These are phyloP conservation scores for Cyberlindnera veronae DNA, from an alignment of 805 yeast species.

Conservation along the genomic window DNA sequence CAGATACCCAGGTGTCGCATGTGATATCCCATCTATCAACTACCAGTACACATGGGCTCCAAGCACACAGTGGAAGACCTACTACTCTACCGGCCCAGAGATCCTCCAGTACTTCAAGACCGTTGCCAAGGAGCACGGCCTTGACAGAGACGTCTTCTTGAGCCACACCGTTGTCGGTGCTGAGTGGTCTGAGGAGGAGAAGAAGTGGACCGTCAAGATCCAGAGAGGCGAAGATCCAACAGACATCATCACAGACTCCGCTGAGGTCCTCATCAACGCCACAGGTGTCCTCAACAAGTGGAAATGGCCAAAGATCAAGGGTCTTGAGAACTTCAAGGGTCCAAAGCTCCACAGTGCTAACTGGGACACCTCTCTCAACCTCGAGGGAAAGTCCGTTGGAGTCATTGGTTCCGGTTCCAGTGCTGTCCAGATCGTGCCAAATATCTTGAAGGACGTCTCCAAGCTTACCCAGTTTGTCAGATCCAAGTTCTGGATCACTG, in stretches of 20 bases:
- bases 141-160: constrained; percentile 1
- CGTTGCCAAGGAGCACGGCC: constrained; percentile 1
- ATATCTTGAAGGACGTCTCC: background rate
- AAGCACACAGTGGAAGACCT: constrained; percentile 3
- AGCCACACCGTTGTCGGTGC: constrained; percentile 3
- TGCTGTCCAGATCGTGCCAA: constrained; percentile 4
- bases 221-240: constrained; percentile 1
- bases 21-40: constrained; percentile 4
- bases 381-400: constrained; percentile 2
- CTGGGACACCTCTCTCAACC: constrained; percentile 3
- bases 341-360: constrained; percentile 5
- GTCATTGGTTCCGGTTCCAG: constrained; percentile 1
- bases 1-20: constrained; percentile 2
- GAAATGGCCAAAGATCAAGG: constrained; percentile 2
- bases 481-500: constrained; percentile 3
- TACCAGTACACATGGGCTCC: constrained; percentile 3
- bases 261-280: constrained; percentile 1
- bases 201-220: constrained; percentile 1
- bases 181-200: background rate
- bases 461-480: constrained; percentile 1
- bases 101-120: constrained; percentile 2
- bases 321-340: constrained; percentile 1
- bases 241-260: background rate
- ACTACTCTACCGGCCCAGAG: constrained; percentile 3
- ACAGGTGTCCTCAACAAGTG: constrained; percentile 4